These are phyloP conservation scores for Aurinia saxatilis DNA, from an alignment of 345 rosid species.

Conservation along the genomic window DNA sequence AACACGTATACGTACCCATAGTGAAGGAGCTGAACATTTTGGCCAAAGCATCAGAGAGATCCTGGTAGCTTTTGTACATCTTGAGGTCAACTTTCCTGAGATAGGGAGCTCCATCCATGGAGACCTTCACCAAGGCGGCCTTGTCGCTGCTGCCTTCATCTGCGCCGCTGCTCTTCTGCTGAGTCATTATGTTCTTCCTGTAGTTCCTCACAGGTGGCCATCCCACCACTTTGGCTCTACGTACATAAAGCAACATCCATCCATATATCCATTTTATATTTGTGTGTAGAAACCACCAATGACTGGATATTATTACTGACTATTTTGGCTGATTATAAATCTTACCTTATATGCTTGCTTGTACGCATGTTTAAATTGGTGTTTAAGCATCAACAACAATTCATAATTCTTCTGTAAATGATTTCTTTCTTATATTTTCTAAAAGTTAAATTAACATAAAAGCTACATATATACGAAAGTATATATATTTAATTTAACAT, in stretches of 20 bases:
- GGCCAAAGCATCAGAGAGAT: slow-evolving; percentile 80
- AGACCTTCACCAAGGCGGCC: slow-evolving; percentile 84
- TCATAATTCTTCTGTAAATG: background rate
- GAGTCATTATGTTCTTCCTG: slow-evolving; percentile 79
- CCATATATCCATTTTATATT: background rate
- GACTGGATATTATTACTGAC: background rate
- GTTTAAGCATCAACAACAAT: slow-evolving; percentile 6
- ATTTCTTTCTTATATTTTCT: background rate
- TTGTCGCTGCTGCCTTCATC: slow-evolving; percentile 27
- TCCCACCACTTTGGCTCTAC: slow-evolving; percentile 86
- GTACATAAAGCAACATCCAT: slow-evolving; percentile 3
- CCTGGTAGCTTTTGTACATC: slow-evolving; percentile 79
- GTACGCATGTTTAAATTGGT: slow-evolving; percentile 11
- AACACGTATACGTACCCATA: slow-evolving; percentile 69
- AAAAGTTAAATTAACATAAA: background rate
- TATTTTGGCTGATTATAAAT: background rate
- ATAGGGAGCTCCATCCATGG: slow-evolving; percentile 98
- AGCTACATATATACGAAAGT: no score
- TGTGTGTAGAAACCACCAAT: background rate
- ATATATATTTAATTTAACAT: no score
- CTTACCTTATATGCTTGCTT: slow-evolving; percentile 16
- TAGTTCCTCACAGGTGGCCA: slow-evolving; percentile 96
- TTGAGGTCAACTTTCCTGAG: slow-evolving; percentile 92
- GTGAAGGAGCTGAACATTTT: slow-evolving; percentile 98
- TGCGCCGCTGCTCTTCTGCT: slow-evolving; percentile 42